These are phyloP conservation scores for Acanthamoeba castellanii DNA, from an alignment of 208 protist genomes.

Conservation along the genomic window DNA sequence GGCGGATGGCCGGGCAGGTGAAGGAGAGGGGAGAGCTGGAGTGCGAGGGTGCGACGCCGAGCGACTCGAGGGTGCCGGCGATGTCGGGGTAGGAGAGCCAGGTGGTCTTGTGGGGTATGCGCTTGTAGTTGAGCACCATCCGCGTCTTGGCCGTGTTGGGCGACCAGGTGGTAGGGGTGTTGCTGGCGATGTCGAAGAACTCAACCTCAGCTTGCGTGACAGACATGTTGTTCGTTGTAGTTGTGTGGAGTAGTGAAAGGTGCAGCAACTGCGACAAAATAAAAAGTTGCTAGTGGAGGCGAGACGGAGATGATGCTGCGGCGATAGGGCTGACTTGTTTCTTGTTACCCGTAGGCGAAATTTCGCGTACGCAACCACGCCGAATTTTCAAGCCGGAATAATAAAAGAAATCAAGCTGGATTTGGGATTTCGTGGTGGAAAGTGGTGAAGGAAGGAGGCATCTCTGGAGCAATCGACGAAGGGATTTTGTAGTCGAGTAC, in stretches of 20 bases:
- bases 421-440: not conserved
- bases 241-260: too few relatives aligned
- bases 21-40: not conserved
- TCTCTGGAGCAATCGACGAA: not conserved
- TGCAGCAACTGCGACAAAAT: too few relatives aligned
- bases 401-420: not conserved
- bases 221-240: too few relatives aligned
- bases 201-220: not conserved
- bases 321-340: too few relatives aligned
- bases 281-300: too few relatives aligned
- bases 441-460: not conserved
- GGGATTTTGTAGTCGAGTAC: too few relatives aligned
- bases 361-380: too few relatives aligned
- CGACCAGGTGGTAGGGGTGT: not conserved
- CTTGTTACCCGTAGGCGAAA: too few relatives aligned
- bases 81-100: conserved; percentile 71
- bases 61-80: not conserved
- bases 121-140: conserved; percentile 56
- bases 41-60: not conserved
- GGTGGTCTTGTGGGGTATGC: conserved; percentile 52
- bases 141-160: conserved; percentile 3
- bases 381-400: too few relatives aligned
- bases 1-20: conserved; percentile 34
- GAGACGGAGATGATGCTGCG: too few relatives aligned
- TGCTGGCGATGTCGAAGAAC: conserved; percentile 62